Evolutionary conservation across 1,284 basidiomycete species (phyloP).

Genomic region (Puccinia horiana): DNA sequence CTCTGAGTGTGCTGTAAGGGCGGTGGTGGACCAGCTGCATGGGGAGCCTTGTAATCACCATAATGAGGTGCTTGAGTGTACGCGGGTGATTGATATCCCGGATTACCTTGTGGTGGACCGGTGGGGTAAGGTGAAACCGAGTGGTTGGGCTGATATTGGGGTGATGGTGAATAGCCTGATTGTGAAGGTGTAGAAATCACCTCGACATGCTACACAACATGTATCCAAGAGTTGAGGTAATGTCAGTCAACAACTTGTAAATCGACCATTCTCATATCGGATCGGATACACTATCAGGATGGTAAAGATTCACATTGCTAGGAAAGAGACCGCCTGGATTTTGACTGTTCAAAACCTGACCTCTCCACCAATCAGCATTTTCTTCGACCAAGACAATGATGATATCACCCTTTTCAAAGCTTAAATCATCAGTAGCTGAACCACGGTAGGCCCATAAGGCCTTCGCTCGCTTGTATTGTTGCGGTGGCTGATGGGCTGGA

Average conservation of each 20-base stretch:
- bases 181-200: background rate
- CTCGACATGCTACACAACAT: conserved; percentile 16
- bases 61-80: conserved; percentile 9
- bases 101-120: background rate
- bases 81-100: background rate
- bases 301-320: conserved; percentile 32
- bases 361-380: conserved; percentile 47
- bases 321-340: conserved; percentile 27
- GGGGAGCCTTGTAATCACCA: conserved; percentile 29
- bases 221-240: no score
- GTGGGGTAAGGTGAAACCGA: conserved; percentile 7
- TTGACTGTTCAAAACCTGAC: conserved; percentile 22
- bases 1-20: conserved; percentile 34
- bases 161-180: background rate
- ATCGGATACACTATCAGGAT: background rate
- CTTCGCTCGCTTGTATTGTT: conserved; percentile 18
- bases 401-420: conserved; percentile 43
- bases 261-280: no score
- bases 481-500: background rate
- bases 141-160: background rate
- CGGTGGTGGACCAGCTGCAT: conserved; percentile 1
- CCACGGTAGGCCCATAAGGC: conserved; percentile 39
- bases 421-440: conserved; percentile 36
- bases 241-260: background rate
- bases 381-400: conserved; percentile 40